Conservation (phyloP, 129 eudicot species). For the Calendula officinalis region DNA sequence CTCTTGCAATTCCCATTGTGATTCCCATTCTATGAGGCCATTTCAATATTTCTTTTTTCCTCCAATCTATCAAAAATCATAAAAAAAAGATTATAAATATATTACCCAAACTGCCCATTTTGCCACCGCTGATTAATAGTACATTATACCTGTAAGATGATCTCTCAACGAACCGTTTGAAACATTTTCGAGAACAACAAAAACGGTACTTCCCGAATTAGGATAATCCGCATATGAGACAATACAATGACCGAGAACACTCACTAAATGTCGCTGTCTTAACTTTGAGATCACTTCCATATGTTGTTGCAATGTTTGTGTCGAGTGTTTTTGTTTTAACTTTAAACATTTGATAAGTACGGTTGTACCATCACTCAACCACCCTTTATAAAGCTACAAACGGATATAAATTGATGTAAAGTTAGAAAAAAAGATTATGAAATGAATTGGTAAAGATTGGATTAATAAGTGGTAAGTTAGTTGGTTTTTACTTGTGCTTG, state of each 20-base stretch:
- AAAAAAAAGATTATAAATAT: not conserved
- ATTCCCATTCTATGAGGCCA: slow-evolving; percentile 97
- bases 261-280: slow-evolving; percentile 77
- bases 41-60: slow-evolving; percentile 63
- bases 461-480: not conserved
- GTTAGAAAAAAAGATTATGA: not conserved
- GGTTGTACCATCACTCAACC: slow-evolving; percentile 70
- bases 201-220: slow-evolving; percentile 61
- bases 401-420: not conserved
- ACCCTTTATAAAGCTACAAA: slow-evolving; percentile 65
- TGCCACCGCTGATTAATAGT: not conserved
- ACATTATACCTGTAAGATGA: slow-evolving; percentile 65
- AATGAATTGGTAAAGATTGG: not conserved
- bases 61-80: slow-evolving; percentile 53
- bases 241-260: slow-evolving; percentile 89
- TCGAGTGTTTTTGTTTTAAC: slow-evolving; percentile 66
- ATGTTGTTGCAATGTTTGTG: slow-evolving; percentile 72
- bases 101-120: not conserved
- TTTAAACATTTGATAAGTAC: slow-evolving; percentile 76
- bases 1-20: slow-evolving; percentile 81
- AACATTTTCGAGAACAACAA: slow-evolving; percentile 77
- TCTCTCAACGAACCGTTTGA: slow-evolving; percentile 70
- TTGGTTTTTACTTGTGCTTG: slow-evolving; percentile 61
- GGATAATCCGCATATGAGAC: slow-evolving; percentile 75
- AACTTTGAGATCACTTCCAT: slow-evolving; percentile 85